These are phyloP conservation scores for Cutaneotrichosporon dermatis DNA, from an alignment of 1,284 basidiomycete genomes.

Conservation along the genomic window DNA sequence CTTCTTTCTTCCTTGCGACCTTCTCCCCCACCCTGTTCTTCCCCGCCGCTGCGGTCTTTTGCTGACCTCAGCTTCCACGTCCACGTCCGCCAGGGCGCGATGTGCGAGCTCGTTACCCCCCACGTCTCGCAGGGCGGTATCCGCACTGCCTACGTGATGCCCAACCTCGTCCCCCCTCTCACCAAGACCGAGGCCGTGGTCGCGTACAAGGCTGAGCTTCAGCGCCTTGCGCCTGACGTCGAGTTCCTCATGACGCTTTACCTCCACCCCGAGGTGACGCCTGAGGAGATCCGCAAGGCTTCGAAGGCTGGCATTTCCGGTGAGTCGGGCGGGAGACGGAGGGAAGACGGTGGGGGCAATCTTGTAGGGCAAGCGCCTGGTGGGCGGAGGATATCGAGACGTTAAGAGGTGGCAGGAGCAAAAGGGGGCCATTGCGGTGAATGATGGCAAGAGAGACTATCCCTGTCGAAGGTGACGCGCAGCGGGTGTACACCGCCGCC, in stretches of 20 bases:
- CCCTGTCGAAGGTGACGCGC: too few relatives aligned
- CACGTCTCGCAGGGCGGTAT: constrained; percentile 90
- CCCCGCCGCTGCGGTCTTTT: not conserved
- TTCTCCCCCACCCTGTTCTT: too few relatives aligned
- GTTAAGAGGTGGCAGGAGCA: too few relatives aligned
- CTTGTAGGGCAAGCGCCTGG: too few relatives aligned
- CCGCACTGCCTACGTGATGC: constrained; percentile 94
- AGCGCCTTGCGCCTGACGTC: constrained; percentile 69
- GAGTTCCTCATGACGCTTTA: constrained; percentile 96
- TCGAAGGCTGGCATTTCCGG: constrained; percentile 75
- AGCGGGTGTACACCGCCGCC: too few relatives aligned
- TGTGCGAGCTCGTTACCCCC: constrained; percentile 80
- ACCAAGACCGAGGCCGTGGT: constrained; percentile 78
- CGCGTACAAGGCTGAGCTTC: constrained; percentile 70
- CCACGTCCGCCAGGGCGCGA: constrained; percentile 82
- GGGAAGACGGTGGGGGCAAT: not conserved
- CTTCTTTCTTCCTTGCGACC: too few relatives aligned
- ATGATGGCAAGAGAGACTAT: too few relatives aligned
- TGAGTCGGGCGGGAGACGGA: constrained; percentile 38
- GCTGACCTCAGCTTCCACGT: constrained; percentile 70
- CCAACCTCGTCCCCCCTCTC: constrained; percentile 90
- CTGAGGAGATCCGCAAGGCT: constrained; percentile 85
- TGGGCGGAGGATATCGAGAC: too few relatives aligned
- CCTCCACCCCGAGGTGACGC: constrained; percentile 82
- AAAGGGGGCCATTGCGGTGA: too few relatives aligned